Evolutionary conservation across 768 basidiomycete species (phyloP).

Genomic region (Mycena rosella): DNA sequence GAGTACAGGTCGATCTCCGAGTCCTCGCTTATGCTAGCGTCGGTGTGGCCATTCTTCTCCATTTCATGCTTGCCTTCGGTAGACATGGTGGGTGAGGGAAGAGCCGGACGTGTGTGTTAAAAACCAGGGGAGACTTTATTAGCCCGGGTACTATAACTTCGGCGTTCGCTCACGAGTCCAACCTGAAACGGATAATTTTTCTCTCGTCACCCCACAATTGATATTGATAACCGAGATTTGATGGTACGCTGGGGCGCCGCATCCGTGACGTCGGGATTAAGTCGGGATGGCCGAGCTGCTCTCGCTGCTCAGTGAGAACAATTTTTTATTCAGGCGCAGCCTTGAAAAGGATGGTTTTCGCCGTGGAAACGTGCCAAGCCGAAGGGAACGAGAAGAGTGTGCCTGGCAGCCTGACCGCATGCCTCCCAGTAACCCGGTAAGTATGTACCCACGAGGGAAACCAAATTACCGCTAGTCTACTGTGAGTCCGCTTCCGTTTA

Average conservation of each 20-base stretch:
- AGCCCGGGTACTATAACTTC: neutral
- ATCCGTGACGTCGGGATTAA: neutral
- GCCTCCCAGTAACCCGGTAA: no score
- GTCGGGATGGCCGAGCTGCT: no score
- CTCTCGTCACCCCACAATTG: neutral
- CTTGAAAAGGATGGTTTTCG: no score
- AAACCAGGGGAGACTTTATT: neutral
- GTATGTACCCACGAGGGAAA: no score
- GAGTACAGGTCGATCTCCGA: slow-evolving; percentile 46
- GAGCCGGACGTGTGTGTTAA: neutral
- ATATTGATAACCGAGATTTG: no score
- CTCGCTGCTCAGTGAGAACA: no score
- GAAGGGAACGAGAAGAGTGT: no score
- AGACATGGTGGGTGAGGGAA: slow-evolving; percentile 26
- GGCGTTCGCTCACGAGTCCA: slow-evolving; percentile 7
- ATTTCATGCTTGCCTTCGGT: slow-evolving; percentile 22
- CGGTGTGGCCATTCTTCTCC: slow-evolving; percentile 18
- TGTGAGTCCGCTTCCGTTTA: no score
- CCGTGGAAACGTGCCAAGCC: no score
- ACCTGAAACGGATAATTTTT: slow-evolving; percentile 2
- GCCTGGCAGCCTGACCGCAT: no score
- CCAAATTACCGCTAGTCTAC: no score
- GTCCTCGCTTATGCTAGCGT: slow-evolving; percentile 34
- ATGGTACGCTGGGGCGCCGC: neutral
- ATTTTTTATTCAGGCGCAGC: no score